These are phyloP conservation scores for Inosperma sp. DNA, from an alignment of 768 basidiomycete genomes.

Conservation along the genomic window DNA sequence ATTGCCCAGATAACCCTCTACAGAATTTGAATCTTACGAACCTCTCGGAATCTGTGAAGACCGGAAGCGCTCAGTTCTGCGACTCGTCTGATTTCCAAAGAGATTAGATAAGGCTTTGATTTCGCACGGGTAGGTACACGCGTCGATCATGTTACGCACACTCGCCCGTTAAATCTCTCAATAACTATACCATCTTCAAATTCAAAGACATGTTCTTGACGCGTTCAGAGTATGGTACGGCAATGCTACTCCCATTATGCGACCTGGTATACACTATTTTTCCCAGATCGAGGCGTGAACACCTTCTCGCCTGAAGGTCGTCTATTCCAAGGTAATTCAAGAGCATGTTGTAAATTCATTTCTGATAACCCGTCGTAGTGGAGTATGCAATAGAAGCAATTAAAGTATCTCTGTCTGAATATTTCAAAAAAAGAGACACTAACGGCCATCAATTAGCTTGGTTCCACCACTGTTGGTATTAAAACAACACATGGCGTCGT, in stretches of 20 bases:
- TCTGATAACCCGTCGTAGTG: slow-evolving; percentile 47
- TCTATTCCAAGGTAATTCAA: slow-evolving; percentile 84
- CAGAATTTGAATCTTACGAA: too few relatives aligned
- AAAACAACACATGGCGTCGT: slow-evolving; percentile 86
- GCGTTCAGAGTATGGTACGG: slow-evolving; percentile 88
- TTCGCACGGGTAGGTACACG: slow-evolving; percentile 33
- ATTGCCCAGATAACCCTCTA: too few relatives aligned
- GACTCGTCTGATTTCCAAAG: not conserved
- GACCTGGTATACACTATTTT: not conserved
- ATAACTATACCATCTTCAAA: slow-evolving; percentile 21
- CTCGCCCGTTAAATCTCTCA: slow-evolving; percentile 16
- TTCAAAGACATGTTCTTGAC: slow-evolving; percentile 74
- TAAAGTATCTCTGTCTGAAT: slow-evolving; percentile 53
- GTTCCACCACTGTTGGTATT: slow-evolving; percentile 96
- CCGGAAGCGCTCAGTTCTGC: too few relatives aligned
- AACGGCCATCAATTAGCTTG: slow-evolving; percentile 57
- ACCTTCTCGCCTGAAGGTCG: slow-evolving; percentile 99
- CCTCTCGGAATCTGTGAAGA: too few relatives aligned
- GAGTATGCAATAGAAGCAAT: slow-evolving; percentile 99
- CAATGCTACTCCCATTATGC: not conserved
- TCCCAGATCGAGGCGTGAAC: slow-evolving; percentile 92
- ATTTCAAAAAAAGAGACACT: not conserved
- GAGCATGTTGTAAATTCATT: slow-evolving; percentile 2
- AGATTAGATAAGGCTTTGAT: slow-evolving; percentile 3
- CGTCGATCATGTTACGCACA: slow-evolving; percentile 36